Percentiles rank a stretch among this genome's conserved stretches.
These are phyloP conservation scores for Nakazawaea ishiwadae DNA, from an alignment of 805 yeast species.

Conservation along the genomic window DNA sequence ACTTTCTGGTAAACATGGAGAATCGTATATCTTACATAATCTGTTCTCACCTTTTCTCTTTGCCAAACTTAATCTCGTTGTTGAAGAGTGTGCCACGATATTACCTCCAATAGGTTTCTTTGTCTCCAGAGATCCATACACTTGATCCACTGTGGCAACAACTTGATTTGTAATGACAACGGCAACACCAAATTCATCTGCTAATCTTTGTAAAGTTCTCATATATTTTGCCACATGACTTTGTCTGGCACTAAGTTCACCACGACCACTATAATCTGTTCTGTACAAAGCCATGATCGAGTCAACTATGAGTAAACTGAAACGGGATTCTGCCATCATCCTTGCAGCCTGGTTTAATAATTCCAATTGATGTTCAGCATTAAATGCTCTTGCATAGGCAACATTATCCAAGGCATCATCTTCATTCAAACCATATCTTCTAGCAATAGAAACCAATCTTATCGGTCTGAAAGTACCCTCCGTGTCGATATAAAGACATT, in stretches of 20 bases:
- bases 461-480: conserved; percentile 97
- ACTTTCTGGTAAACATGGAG: conserved; percentile 94
- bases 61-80: conserved; percentile 84
- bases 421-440: conserved; percentile 85
- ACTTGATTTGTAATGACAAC: conserved; percentile 95
- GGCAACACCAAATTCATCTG: conserved; percentile 97
- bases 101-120: conserved; percentile 99
- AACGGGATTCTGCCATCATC: conserved; percentile 94
- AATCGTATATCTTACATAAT: conserved; percentile 90
- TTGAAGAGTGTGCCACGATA: conserved; percentile 94
- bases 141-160: conserved; percentile 93
- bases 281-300: conserved; percentile 95
- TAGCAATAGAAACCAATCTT: conserved; percentile 83
- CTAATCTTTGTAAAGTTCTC: conserved; percentile 87
- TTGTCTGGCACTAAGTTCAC: conserved; percentile 93
- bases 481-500: conserved; percentile 92
- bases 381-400: conserved; percentile 95
- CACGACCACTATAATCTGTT: conserved; percentile 93
- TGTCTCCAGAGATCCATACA: conserved; percentile 72
- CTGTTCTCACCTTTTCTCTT: conserved; percentile 92
- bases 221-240: conserved; percentile 89
- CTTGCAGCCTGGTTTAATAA: conserved; percentile 85
- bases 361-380: conserved; percentile 92
- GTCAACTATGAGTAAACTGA: conserved; percentile 88
- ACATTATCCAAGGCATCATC: conserved; percentile 95